Conservation (phyloP, 2,329 filamentous ascomycete species). For the Stachybotrys echinatus region DNA sequence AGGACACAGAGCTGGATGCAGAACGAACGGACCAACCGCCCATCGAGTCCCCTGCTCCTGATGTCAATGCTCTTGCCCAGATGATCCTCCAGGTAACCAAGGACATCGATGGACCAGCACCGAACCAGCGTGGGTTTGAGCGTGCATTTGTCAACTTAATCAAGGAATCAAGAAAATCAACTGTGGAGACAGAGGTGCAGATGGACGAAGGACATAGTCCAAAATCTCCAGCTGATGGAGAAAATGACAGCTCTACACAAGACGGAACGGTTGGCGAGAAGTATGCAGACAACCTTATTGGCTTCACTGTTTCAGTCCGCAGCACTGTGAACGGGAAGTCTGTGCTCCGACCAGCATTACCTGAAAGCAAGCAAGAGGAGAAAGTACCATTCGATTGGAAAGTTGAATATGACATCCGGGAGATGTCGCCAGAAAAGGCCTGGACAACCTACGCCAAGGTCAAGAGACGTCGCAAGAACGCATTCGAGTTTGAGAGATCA, state of each 20-base stretch:
- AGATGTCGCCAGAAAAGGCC: slow-evolving; percentile 45
- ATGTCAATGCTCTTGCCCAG: not conserved
- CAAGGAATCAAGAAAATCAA: not conserved
- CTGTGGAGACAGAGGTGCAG: not conserved
- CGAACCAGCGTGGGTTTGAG: not conserved
- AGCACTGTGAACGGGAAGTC: slow-evolving; percentile 66
- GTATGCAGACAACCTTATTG: slow-evolving; percentile 33
- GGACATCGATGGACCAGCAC: not conserved
- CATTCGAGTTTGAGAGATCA: slow-evolving; percentile 32
- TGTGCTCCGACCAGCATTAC: slow-evolving; percentile 50
- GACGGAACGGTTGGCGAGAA: not conserved
- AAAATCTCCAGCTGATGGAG: not conserved
- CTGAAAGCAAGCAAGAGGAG: slow-evolving; percentile 20
- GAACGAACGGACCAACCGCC: no score
- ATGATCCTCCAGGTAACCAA: not conserved
- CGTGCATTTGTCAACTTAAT: not conserved
- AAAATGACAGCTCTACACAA: not conserved
- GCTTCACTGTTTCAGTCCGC: slow-evolving; percentile 65
- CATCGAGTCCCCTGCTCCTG: not conserved
- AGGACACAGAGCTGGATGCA: no score
- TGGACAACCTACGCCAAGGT: slow-evolving; percentile 49
- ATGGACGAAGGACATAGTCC: not conserved
- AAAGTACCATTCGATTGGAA: slow-evolving; percentile 50
- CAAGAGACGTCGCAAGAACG: slow-evolving; percentile 48
- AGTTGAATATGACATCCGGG: slow-evolving; percentile 72